These are phyloP conservation scores for Incumbomyces lentus DNA, from an alignment of 2,329 filamentous ascomycete genomes.

Conservation along the genomic window DNA sequence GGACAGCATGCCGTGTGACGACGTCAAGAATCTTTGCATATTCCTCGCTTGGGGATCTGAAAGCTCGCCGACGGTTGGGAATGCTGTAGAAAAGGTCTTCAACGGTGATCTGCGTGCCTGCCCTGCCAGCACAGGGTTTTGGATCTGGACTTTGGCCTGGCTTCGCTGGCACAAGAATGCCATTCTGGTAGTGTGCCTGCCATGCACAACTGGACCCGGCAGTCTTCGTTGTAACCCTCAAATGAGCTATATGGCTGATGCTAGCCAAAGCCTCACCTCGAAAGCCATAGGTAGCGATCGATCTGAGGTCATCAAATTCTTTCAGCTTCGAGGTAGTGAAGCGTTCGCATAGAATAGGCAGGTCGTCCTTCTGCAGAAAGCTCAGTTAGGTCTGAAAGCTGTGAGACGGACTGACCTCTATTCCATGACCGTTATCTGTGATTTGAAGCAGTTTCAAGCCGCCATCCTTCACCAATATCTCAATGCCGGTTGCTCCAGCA, in stretches of 20 bases:
- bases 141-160: conserved; percentile 79
- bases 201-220: conserved; percentile 79
- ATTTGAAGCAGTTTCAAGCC: conserved; percentile 93
- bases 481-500: conserved; percentile 83
- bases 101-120: conserved; percentile 88
- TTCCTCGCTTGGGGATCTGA: conserved; percentile 84
- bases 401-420: conserved; percentile 54
- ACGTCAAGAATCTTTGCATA: conserved; percentile 97
- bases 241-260: conserved; percentile 95
- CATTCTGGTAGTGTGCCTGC: conserved; percentile 78
- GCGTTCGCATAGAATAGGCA: conserved; percentile 84
- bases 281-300: conserved; percentile 94
- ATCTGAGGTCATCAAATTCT: conserved; percentile 79
- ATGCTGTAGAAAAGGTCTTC: conserved; percentile 98
- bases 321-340: conserved; percentile 97
- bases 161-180: conserved; percentile 70
- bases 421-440: conserved; percentile 92
- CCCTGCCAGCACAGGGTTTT: conserved; percentile 74
- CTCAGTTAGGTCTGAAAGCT: conserved; percentile 6
- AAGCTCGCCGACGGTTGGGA: conserved; percentile 75
- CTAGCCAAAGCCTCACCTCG: conserved; percentile 91
- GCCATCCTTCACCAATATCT: conserved; percentile 88
- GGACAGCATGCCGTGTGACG: conserved; percentile 84
- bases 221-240: conserved; percentile 89
- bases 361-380: conserved; percentile 63